Conservation (phyloP, 768 basidiomycete species). For the Galerina marginata region DNA sequence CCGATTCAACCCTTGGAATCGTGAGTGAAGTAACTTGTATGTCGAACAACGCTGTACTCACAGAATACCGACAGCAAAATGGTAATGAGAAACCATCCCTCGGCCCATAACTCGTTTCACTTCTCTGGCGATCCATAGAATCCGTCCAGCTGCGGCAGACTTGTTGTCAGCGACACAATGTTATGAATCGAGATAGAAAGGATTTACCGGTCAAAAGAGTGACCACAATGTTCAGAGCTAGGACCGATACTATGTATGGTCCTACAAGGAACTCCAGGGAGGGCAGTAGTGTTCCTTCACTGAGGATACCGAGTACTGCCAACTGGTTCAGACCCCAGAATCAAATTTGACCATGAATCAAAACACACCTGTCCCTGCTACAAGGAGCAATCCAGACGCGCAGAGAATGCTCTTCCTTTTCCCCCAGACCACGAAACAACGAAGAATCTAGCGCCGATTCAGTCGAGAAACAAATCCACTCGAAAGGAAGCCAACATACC, state of each 20-base stretch:
- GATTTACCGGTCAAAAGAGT: slow-evolving; percentile 28
- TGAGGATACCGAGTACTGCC: slow-evolving; percentile 23
- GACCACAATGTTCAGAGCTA: slow-evolving; percentile 24
- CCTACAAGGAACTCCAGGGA: slow-evolving; percentile 19
- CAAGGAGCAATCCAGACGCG: slow-evolving; percentile 20
- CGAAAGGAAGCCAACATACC: slow-evolving; percentile 14
- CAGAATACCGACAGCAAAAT: slow-evolving; percentile 32
- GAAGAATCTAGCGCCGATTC: slow-evolving; percentile 24
- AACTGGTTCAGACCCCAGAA: background rate
- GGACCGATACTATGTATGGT: slow-evolving; percentile 18
- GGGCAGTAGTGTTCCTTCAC: slow-evolving; percentile 21
- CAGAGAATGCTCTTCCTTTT: slow-evolving; percentile 25
- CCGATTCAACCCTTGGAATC: slow-evolving; percentile 26
- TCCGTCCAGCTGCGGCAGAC: slow-evolving; percentile 28
- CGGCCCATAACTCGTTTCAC: slow-evolving; percentile 28
- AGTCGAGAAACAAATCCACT: background rate
- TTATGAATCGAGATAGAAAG: background rate
- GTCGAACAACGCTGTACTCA: slow-evolving; percentile 13
- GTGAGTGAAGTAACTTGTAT: background rate
- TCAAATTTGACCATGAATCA: background rate
- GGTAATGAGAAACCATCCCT: slow-evolving; percentile 25
- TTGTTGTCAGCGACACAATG: background rate
- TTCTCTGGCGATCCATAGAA: slow-evolving; percentile 35
- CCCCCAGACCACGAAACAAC: slow-evolving; percentile 35
- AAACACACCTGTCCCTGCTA: slow-evolving; percentile 28